These are phyloP conservation scores for Metschnikowia anglica DNA, from an alignment of 805 yeast genomes.

Conservation along the genomic window DNA sequence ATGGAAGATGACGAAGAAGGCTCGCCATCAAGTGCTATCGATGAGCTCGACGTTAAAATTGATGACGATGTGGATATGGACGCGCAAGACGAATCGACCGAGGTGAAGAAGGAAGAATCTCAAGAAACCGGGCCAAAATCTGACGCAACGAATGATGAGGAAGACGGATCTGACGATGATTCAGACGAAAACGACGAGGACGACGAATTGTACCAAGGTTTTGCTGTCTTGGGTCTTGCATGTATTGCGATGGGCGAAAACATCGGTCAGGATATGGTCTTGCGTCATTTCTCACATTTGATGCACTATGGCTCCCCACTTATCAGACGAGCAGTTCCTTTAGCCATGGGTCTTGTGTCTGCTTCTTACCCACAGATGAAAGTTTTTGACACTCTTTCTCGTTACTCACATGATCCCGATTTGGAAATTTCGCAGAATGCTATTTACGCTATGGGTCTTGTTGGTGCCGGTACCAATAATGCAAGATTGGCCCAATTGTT, in stretches of 20 bases:
- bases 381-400: conserved; percentile 91
- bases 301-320: conserved; percentile 96
- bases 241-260: conserved; percentile 96
- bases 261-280: conserved; percentile 94
- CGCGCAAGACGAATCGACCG: conserved; percentile 25
- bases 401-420: conserved; percentile 95
- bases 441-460: conserved; percentile 94
- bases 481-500: conserved; percentile 95
- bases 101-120: conserved; percentile 21
- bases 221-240: conserved; percentile 93
- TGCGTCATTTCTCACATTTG: conserved; percentile 94
- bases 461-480: conserved; percentile 98
- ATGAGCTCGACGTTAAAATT: conserved; percentile 18
- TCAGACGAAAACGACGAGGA: conserved; percentile 38
- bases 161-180: conserved; percentile 30
- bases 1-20: conserved; percentile 46
- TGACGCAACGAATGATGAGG: conserved; percentile 21
- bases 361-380: conserved; percentile 95
- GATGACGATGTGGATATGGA: conserved; percentile 31
- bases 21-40: conserved; percentile 26
- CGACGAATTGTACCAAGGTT: conserved; percentile 69
- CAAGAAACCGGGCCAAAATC: conserved; percentile 12
- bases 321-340: conserved; percentile 90
- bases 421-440: conserved; percentile 92
- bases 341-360: conserved; percentile 95